Conservation (phyloP, 2,329 filamentous ascomycete genomes). For the Aspergillus sp. region DNA sequence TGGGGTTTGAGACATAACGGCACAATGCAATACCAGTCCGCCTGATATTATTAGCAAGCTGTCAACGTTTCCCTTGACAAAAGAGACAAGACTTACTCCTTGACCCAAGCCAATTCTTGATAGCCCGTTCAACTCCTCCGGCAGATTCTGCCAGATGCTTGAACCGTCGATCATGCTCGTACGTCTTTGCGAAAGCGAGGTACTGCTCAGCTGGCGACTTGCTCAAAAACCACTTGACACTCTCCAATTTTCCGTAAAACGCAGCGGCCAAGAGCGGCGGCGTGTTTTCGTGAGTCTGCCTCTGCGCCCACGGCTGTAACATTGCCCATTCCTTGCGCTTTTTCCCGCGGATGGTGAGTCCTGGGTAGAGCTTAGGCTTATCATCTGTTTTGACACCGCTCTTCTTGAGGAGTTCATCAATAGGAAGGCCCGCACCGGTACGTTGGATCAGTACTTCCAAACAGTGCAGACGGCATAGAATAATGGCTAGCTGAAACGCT, state of each 20-base stretch:
- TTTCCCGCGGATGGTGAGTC: constrained; percentile 65
- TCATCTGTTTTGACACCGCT: constrained; percentile 55
- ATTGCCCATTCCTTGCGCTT: constrained; percentile 69
- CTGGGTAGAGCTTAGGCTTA: constrained; percentile 67
- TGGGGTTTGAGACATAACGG: constrained; percentile 42
- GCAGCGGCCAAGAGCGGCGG: constrained; percentile 28
- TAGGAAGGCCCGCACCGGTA: constrained; percentile 60
- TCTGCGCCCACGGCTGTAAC: constrained; percentile 40
- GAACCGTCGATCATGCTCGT: constrained; percentile 55
- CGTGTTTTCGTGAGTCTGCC: not conserved
- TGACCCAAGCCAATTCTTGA: constrained; percentile 42
- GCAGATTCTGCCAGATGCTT: constrained; percentile 52
- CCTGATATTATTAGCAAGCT: constrained; percentile 13
- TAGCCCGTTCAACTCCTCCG: constrained; percentile 55
- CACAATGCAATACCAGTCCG: constrained; percentile 56
- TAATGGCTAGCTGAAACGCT: constrained; percentile 37
- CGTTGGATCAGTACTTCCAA: constrained; percentile 54
- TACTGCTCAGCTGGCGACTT: constrained; percentile 62
- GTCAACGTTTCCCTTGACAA: not conserved
- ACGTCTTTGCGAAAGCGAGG: constrained; percentile 56
- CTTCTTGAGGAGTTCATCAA: constrained; percentile 58
- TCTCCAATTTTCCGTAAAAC: constrained; percentile 49
- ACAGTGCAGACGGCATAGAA: constrained; percentile 27
- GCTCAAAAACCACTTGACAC: constrained; percentile 68
- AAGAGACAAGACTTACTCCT: constrained; percentile 41